phyloP scores from a whole-genome alignment of 768 basidiomycete genomes.

The Termitomyces eurrhizus region DNA sequence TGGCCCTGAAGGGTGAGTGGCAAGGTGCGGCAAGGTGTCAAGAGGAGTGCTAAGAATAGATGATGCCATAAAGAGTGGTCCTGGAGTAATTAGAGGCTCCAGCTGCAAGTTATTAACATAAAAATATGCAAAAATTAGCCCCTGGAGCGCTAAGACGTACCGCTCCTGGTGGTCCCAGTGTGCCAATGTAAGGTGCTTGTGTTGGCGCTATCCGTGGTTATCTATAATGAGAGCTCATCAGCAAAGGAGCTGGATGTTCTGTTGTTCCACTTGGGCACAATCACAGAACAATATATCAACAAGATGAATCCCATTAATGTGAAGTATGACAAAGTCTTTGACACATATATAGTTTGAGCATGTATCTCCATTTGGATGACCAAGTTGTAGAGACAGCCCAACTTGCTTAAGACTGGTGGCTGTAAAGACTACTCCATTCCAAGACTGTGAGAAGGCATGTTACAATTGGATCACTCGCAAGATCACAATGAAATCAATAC shows the following conservation, averaged over 20 bases:
- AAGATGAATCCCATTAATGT: constrained; percentile 23
- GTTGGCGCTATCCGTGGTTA: too few species aligned
- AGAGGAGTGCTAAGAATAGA: too few species aligned
- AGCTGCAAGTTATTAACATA: too few species aligned
- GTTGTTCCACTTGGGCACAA: constrained; percentile 13
- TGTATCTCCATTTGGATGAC: constrained; percentile 10
- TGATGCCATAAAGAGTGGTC: too few species aligned
- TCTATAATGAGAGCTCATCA: too few species aligned
- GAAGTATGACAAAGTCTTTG: constrained; percentile 10
- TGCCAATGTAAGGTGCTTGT: too few species aligned
- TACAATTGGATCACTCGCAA: neutral
- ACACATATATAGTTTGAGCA: constrained; percentile 16
- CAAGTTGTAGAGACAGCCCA: constrained; percentile 16
- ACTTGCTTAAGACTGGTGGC: neutral
- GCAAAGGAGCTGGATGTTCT: constrained; percentile 25
- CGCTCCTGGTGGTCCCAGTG: too few species aligned
- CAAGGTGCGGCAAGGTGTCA: too few species aligned
- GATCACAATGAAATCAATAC: neutral
- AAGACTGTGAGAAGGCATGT: neutral
- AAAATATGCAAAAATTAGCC: too few species aligned
- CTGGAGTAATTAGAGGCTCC: too few species aligned
- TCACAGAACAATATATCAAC: constrained; percentile 27
- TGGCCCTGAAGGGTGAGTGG: too few species aligned
- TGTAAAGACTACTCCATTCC: neutral
- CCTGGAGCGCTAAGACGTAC: too few species aligned